These are phyloP conservation scores for Saposhnikovia divaricata DNA, from an alignment of 129 eudicot genomes.

Conservation along the genomic window DNA sequence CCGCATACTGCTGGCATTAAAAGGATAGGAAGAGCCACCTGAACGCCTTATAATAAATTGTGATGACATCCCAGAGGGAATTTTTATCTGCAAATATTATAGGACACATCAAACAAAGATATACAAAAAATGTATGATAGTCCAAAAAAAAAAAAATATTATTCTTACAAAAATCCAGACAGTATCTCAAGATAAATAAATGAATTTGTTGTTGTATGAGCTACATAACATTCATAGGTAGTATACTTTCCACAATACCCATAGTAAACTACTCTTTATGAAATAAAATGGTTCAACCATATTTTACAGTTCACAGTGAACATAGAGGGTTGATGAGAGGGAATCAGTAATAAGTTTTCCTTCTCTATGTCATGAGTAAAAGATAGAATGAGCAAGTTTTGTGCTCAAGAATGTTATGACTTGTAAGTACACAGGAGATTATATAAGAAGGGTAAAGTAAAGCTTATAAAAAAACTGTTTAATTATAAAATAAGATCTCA, in stretches of 20 bases:
- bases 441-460: too few relatives aligned
- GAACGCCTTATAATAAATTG: conserved; percentile 71
- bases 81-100: conserved; percentile 60
- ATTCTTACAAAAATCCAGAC: neutral
- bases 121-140: neutral
- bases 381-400: too few relatives aligned
- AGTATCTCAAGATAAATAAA: neutral
- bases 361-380: too few relatives aligned
- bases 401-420: too few relatives aligned
- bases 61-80: conserved; percentile 67
- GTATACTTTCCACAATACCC: neutral
- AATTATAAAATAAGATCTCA: too few relatives aligned
- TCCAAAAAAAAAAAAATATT: neutral
- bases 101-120: neutral
- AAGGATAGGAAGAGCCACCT: conserved; percentile 77
- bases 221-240: neutral
- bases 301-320: too few relatives aligned
- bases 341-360: too few relatives aligned
- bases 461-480: too few relatives aligned
- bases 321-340: too few relatives aligned
- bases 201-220: neutral
- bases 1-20: conserved; percentile 72
- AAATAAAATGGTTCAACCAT: too few relatives aligned
- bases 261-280: neutral
- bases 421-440: too few relatives aligned